A percentile compares a stretch with the other conserved stretches of the same genome.
These are phyloP conservation scores for Colletotrichum liaoningense DNA, from an alignment of 2,329 filamentous ascomycete genomes.

Conservation along the genomic window DNA sequence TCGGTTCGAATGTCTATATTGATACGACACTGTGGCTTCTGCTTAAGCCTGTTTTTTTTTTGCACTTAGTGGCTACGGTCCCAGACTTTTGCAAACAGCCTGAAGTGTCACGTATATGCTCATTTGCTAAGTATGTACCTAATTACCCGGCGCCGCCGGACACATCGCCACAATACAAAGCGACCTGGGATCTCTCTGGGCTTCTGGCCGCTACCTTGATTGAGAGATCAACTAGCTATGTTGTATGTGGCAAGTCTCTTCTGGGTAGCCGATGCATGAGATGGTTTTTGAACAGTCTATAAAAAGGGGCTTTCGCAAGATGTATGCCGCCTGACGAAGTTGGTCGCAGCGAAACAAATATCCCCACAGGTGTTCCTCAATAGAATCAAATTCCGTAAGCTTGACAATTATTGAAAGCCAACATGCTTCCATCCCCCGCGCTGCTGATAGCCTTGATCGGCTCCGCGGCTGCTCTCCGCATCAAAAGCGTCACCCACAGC, in stretches of 20 bases:
- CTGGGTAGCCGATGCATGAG: neutral
- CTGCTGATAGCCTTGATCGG: neutral
- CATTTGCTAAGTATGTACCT: conserved; percentile 10
- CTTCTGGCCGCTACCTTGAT: neutral
- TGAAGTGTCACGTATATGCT: conserved; percentile 5
- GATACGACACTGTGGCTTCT: neutral
- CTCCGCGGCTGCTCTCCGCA: conserved; percentile 4
- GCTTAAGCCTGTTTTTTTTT: neutral
- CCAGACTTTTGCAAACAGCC: neutral
- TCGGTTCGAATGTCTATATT: neutral
- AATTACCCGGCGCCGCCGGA: conserved; percentile 15
- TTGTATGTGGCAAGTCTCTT: neutral
- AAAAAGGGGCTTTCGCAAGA: neutral
- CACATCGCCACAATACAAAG: conserved; percentile 1
- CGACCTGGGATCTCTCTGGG: neutral
- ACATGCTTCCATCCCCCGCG: neutral
- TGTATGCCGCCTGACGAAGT: neutral
- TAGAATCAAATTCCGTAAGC: neutral
- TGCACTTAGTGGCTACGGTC: neutral
- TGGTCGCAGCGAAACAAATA: neutral
- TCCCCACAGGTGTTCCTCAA: neutral
- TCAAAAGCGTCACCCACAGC: conserved; percentile 24
- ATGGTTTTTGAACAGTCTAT: neutral
- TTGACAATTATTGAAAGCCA: too few relatives aligned
- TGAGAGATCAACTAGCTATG: neutral